Evolutionary conservation across 768 basidiomycete species (phyloP), one percentile per base, ranked within the genome.

Genomic region (Leucocoprinus leucothites): DNA sequence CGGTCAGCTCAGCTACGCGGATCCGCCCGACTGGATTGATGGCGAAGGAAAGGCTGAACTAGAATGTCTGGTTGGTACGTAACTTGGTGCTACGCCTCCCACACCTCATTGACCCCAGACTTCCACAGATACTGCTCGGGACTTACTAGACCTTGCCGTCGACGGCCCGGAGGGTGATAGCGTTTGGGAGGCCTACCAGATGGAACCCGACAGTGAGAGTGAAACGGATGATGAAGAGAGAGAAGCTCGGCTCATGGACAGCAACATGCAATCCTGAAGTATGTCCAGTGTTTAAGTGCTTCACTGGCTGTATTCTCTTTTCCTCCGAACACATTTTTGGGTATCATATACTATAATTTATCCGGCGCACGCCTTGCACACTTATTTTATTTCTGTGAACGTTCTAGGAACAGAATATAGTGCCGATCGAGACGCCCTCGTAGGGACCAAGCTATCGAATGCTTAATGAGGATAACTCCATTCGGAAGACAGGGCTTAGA

Each of bases 1-100:
- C 52, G 87, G 91, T 36, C 78, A 90, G 58, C 70, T 94, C 45
- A 83, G 85, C 53, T 91, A 82, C 57, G 83, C 86, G 5, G 84
- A 83, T 44, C 72, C 80, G 9, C 86, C 86, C 14, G 75, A 80
- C 42, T 88, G 85, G 83, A 65, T 87, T 28, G 69, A 74, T 21
- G 53, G 56, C 14, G 65, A 71, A 45, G 64, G 69, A 14, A 74
- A 70, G 53, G 63, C 65, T 19, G 76, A 78, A 43, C 62, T 85
- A 40, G 74, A 74, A 58, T 63, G 68, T 24, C 68, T 82, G 31
- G 70, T 73, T 60, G 84, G 87, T 84, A 64, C 47, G 76, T 63
- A 18, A 24, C 24, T 34, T 41, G 24, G 58, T 19, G 25, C 52
- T 21, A 25, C 48, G 21, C 34, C 24, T 36, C 36, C 18, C 50